phyloP scores from a whole-genome alignment of 176 grass and related monocot genomes.

The Carex myosuroides region DNA sequence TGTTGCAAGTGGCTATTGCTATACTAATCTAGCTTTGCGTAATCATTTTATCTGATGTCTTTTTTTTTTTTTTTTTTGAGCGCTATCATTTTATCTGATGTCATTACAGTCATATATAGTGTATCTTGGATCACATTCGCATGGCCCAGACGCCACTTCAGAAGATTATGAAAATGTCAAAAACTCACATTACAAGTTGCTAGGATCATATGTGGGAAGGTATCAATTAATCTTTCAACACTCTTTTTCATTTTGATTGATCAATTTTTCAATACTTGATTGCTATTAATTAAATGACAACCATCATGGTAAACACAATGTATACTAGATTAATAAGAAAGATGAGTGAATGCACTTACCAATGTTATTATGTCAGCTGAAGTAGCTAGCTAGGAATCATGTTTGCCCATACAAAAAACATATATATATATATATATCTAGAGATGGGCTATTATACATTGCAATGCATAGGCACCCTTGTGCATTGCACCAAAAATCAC shows the following conservation, averaged over 20 bases:
- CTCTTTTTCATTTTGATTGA: neutral
- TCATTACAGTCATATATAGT: slow-evolving; percentile 59
- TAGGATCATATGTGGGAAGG: slow-evolving; percentile 42
- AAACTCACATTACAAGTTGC: slow-evolving; percentile 46
- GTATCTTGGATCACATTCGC: slow-evolving; percentile 55
- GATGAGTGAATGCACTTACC: neutral
- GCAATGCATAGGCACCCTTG: no score
- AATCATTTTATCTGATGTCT: neutral
- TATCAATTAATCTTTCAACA: slow-evolving; percentile 2
- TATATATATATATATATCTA: neutral
- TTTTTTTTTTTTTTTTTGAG: no score
- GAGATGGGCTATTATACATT: no score
- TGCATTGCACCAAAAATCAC: no score
- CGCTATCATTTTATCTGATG: neutral
- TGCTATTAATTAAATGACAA: neutral
- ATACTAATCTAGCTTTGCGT: neutral
- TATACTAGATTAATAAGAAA: neutral
- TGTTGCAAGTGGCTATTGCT: neutral
- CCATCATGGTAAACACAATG: neutral
- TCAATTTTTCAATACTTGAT: neutral
- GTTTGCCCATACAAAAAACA: neutral
- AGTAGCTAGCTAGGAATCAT: neutral
- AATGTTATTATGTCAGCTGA: neutral
- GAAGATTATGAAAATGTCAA: slow-evolving; percentile 31
- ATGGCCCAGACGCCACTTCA: slow-evolving; percentile 12